A percentile compares a stretch with the other conserved stretches of the same genome.
These are phyloP conservation scores for Pleurotus sapidus DNA, from an alignment of 768 basidiomycete genomes.

Conservation along the genomic window DNA sequence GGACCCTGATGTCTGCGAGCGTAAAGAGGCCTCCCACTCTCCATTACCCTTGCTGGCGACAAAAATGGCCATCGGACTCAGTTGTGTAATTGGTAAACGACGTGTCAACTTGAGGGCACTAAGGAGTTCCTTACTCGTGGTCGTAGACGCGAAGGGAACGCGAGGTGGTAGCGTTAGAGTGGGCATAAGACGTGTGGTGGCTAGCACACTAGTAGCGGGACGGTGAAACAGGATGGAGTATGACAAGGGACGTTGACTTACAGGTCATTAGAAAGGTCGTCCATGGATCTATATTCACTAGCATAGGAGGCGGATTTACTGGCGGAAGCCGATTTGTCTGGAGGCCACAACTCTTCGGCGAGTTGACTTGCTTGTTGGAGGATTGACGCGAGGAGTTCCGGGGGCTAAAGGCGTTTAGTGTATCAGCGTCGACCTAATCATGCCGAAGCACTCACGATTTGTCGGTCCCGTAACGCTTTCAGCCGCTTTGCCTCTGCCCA, in stretches of 20 bases:
- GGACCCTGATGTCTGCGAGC: slow-evolving; percentile 32
- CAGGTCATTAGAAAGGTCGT: slow-evolving; percentile 47
- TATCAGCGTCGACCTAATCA: not conserved
- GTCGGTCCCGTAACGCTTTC: slow-evolving; percentile 57
- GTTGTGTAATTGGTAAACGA: slow-evolving; percentile 47
- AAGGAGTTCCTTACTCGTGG: slow-evolving; percentile 54
- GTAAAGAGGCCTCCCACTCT: slow-evolving; percentile 73
- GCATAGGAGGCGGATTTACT: slow-evolving; percentile 2
- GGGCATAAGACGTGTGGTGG: slow-evolving; percentile 35
- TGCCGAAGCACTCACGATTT: slow-evolving; percentile 51
- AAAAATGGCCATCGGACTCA: slow-evolving; percentile 70
- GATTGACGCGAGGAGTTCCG: slow-evolving; percentile 59
- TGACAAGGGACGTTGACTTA: slow-evolving; percentile 34
- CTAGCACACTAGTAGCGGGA: not conserved
- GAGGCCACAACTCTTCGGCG: slow-evolving; percentile 51
- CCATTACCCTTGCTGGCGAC: slow-evolving; percentile 69
- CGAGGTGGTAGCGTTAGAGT: slow-evolving; percentile 46
- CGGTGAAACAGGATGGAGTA: not conserved
- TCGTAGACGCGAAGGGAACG: slow-evolving; percentile 51
- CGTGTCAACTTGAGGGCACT: slow-evolving; percentile 65
- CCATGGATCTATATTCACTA: slow-evolving; percentile 19
- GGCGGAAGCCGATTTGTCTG: slow-evolving; percentile 5
- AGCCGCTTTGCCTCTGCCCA: slow-evolving; percentile 63
- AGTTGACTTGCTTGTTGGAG: slow-evolving; percentile 52
- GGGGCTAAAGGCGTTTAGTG: slow-evolving; percentile 45